A percentile compares a stretch with the other conserved stretches of the same genome.
These are phyloP conservation scores for Zymoseptoria pseudotritici DNA, from an alignment of 2,329 filamentous ascomycete genomes.

Conservation along the genomic window DNA sequence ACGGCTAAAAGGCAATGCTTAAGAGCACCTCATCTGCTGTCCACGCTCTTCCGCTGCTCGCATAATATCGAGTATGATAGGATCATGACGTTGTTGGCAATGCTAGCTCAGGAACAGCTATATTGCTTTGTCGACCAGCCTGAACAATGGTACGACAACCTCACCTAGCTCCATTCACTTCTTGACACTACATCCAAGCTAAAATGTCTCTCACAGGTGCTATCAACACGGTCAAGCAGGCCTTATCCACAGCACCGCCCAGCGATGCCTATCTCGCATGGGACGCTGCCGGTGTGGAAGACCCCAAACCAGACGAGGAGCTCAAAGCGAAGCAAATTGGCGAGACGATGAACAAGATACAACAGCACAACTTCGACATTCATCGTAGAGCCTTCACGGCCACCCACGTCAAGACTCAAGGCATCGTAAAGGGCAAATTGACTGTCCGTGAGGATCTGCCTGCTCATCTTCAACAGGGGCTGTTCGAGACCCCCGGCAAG, in stretches of 20 bases:
- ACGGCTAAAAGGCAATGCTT: background rate
- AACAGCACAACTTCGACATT: slow-evolving; percentile 39
- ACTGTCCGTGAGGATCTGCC: slow-evolving; percentile 38
- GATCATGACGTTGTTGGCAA: background rate
- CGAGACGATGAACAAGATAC: slow-evolving; percentile 40
- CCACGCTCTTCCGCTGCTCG: too few relatives aligned
- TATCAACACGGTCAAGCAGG: background rate
- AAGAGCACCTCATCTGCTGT: background rate
- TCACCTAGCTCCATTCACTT: background rate
- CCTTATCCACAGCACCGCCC: background rate
- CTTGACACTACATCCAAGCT: background rate
- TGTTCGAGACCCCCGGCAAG: slow-evolving; percentile 27
- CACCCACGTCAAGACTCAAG: slow-evolving; percentile 43
- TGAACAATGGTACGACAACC: background rate
- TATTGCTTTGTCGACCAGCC: too few relatives aligned
- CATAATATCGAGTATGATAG: background rate
- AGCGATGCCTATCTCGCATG: slow-evolving; percentile 32
- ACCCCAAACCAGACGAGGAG: slow-evolving; percentile 33
- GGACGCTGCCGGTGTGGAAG: slow-evolving; percentile 36
- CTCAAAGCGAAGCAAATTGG: slow-evolving; percentile 41
- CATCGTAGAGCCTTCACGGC: slow-evolving; percentile 34
- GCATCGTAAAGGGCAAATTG: slow-evolving; percentile 43
- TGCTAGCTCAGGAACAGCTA: background rate
- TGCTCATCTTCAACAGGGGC: slow-evolving; percentile 37
- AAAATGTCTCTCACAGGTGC: background rate